Evolutionary conservation across 371 early-diverging fungal species (phyloP).

Genomic region (Basidiobolus meristosporus): DNA sequence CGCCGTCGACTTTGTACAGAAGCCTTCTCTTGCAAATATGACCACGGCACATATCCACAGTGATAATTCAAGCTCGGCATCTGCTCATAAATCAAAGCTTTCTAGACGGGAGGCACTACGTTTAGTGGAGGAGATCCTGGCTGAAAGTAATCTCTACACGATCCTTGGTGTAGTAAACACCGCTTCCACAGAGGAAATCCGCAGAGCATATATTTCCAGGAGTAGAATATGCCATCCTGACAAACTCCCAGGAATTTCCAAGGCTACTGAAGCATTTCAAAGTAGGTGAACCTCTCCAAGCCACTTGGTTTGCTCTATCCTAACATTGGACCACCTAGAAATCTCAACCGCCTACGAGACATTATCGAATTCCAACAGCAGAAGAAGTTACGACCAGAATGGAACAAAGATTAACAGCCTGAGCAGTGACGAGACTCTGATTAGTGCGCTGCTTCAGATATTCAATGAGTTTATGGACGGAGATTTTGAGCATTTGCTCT

Average conservation of each 20-base stretch:
- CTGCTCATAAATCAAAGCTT: too few relatives aligned
- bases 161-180: conserved; percentile 4
- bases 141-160: conserved; percentile 4
- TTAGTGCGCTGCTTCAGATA: conserved; percentile 22
- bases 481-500: conserved; percentile 38
- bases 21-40: too few relatives aligned
- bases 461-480: conserved; percentile 46
- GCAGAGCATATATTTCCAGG: conserved; percentile 6
- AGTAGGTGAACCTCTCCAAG: conserved; percentile 6
- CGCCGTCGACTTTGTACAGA: too few relatives aligned
- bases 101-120: too few relatives aligned
- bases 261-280: conserved; percentile 19
- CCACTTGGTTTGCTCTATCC: not conserved
- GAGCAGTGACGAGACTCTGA: conserved; percentile 23
- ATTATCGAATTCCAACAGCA: conserved; percentile 25
- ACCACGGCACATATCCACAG: too few relatives aligned
- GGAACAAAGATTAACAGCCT: conserved; percentile 15
- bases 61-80: too few relatives aligned
- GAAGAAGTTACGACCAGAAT: conserved; percentile 29
- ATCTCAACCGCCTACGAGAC: conserved; percentile 38
- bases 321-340: conserved; percentile 10
- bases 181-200: conserved; percentile 2
- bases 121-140: conserved; percentile 5
- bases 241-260: conserved; percentile 17
- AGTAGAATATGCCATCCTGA: conserved; percentile 16